A percentile compares a stretch with the other conserved stretches of the same genome.
Conservation (phyloP, 208 protist genomes). For the Tritrichomonas musculus region DNA sequence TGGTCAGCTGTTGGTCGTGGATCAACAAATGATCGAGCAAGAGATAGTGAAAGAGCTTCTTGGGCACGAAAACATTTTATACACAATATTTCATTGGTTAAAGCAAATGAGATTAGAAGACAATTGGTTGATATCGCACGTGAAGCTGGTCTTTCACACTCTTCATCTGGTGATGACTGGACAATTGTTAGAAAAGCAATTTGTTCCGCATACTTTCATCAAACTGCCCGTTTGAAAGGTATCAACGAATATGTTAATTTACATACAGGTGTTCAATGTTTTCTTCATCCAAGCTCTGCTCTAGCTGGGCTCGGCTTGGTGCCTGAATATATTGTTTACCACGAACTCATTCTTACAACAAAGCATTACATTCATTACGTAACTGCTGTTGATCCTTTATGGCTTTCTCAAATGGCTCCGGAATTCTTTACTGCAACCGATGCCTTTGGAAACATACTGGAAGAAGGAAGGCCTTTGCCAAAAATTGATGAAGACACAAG, state of each 20-base stretch:
- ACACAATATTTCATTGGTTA: constrained; percentile 72
- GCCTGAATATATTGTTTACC: constrained; percentile 94
- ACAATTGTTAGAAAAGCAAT: constrained; percentile 79
- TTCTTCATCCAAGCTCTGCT: constrained; percentile 88
- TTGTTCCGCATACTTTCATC: constrained; percentile 79
- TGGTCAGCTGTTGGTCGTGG: constrained; percentile 32
- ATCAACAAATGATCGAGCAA: constrained; percentile 66
- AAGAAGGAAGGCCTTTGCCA: background rate
- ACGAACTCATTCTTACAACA: constrained; percentile 86
- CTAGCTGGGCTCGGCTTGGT: constrained; percentile 76
- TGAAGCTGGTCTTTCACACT: background rate
- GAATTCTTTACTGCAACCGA: constrained; percentile 63
- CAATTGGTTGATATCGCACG: constrained; percentile 91
- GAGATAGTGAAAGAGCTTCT: constrained; percentile 66
- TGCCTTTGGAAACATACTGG: background rate
- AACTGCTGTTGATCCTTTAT: constrained; percentile 83
- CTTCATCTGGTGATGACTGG: constrained; percentile 51
- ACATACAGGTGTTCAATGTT: constrained; percentile 77
- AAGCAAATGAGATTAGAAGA: constrained; percentile 77
- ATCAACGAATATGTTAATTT: constrained; percentile 94
- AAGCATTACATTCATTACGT: constrained; percentile 86
- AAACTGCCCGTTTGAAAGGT: constrained; percentile 73
- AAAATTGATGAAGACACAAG: too few species aligned
- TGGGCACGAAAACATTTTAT: constrained; percentile 94
- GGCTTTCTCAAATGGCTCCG: constrained; percentile 79